phyloP scores from a whole-genome alignment of 2,329 filamentous ascomycete species.

The Domatiomyces globalis region DNA sequence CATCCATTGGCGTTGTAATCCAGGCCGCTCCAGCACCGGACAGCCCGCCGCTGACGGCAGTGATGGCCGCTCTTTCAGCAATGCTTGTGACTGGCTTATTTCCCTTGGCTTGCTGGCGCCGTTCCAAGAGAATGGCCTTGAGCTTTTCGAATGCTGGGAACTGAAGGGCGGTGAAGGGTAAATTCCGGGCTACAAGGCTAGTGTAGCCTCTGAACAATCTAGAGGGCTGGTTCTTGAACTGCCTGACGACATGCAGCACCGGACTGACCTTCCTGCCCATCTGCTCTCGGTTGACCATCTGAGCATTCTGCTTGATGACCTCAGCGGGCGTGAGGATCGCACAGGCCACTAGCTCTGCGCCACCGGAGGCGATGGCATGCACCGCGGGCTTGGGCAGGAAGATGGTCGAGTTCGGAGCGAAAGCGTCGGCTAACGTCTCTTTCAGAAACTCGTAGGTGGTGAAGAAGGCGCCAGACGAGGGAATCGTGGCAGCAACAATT shows the following conservation, averaged over 20 bases:
- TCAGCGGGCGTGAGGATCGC: slow-evolving; percentile 77
- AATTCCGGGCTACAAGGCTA: slow-evolving; percentile 64
- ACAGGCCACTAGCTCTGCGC: slow-evolving; percentile 73
- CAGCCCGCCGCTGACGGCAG: slow-evolving; percentile 56
- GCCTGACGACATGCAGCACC: slow-evolving; percentile 42
- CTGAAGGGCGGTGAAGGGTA: slow-evolving; percentile 77
- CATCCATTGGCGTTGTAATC: slow-evolving; percentile 78
- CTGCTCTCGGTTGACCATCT: slow-evolving; percentile 48
- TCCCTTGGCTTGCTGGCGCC: slow-evolving; percentile 25
- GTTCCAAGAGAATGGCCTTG: slow-evolving; percentile 39
- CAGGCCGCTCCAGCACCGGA: slow-evolving; percentile 64
- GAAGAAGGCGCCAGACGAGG: slow-evolving; percentile 81
- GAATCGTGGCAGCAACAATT: slow-evolving; percentile 72
- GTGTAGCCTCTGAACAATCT: slow-evolving; percentile 58
- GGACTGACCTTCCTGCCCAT: slow-evolving; percentile 24
- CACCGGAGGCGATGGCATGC: slow-evolving; percentile 58
- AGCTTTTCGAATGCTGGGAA: slow-evolving; percentile 74
- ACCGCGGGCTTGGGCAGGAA: slow-evolving; percentile 53
- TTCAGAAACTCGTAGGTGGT: slow-evolving; percentile 76
- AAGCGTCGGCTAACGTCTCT: slow-evolving; percentile 40
- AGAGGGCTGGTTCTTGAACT: slow-evolving; percentile 42
- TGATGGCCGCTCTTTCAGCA: slow-evolving; percentile 55
- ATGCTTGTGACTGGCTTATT: slow-evolving; percentile 31
- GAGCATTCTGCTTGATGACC: slow-evolving; percentile 86
- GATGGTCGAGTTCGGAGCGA: slow-evolving; percentile 29